Conservation (phyloP, 495 filamentous ascomycete species). For the Annulohypoxylon stygium region DNA sequence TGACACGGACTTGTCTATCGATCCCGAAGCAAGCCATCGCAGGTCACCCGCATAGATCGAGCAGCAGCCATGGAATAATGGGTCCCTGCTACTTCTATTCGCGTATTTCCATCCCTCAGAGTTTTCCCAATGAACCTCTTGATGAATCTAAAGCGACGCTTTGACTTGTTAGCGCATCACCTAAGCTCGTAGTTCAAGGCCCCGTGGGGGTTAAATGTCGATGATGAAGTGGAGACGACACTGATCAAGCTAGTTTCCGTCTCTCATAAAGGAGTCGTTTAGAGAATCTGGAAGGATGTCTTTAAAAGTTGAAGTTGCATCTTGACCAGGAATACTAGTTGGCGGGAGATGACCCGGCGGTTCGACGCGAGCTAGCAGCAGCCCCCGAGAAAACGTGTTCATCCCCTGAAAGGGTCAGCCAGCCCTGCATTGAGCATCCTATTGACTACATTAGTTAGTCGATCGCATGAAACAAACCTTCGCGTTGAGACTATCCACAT, state of each 20-base stretch:
- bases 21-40: not conserved
- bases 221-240: conserved; percentile 33
- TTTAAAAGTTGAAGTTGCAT: conserved; percentile 1
- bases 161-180: conserved; percentile 39
- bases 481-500: conserved; percentile 25
- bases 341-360: conserved; percentile 26
- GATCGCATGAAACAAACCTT: conserved; percentile 35
- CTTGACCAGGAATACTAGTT: conserved; percentile 18
- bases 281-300: not conserved
- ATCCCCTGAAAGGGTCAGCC: conserved; percentile 25
- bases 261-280: conserved; percentile 14
- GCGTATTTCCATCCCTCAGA: conserved; percentile 5
- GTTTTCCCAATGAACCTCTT: conserved; percentile 4
- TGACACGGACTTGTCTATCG: not conserved
- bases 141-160: conserved; percentile 24
- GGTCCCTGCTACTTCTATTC: conserved; percentile 12
- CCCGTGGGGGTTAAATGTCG: conserved; percentile 33
- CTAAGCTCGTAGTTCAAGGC: conserved; percentile 34
- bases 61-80: not conserved
- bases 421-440: conserved; percentile 22
- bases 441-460: conserved; percentile 1
- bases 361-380: conserved; percentile 1
- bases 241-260: conserved; percentile 13
- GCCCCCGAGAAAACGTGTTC: conserved; percentile 29
- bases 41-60: conserved; percentile 15